Percentiles rank a stretch among this genome's conserved stretches.
phyloP scores from a whole-genome alignment of 345 rosid genomes.

The Noccaea bulbosa region DNA sequence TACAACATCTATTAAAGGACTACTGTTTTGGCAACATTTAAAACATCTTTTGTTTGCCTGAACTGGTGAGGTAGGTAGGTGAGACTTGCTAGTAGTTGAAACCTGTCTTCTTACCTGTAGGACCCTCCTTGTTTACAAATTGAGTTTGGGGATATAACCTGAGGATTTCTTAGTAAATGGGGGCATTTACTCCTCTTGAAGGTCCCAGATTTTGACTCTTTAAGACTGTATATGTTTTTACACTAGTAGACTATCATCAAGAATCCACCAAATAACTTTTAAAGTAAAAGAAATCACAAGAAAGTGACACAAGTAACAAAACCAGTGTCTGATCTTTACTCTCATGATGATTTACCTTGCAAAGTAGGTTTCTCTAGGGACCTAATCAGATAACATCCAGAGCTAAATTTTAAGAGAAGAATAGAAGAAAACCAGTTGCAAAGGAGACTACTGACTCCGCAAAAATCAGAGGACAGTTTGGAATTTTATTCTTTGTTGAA shows the following conservation, averaged over 20 bases:
- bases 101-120: conserved; percentile 1
- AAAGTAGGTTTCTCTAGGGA: conserved; percentile 15
- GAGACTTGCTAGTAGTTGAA: conserved; percentile 28
- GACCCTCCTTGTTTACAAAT: conserved; percentile 19
- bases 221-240: neutral
- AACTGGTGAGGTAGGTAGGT: conserved; percentile 30
- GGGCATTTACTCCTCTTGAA: neutral
- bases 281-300: neutral
- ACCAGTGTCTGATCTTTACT: conserved; percentile 23
- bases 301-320: conserved; percentile 11
- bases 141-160: neutral
- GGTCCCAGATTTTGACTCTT: neutral
- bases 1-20: neutral
- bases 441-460: conserved; percentile 20
- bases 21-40: conserved; percentile 25
- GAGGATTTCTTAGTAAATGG: neutral
- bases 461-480: conserved; percentile 23
- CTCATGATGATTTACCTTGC: conserved; percentile 1
- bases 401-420: neutral
- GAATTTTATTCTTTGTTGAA: conserved; percentile 21
- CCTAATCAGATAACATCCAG: conserved; percentile 19
- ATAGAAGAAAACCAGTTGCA: neutral
- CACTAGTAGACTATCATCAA: neutral
- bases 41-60: conserved; percentile 2
- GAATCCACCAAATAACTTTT: neutral